Percentiles rank a stretch among this genome's conserved stretches.
phyloP scores from a whole-genome alignment of 2,329 filamentous ascomycete genomes.

The Aspergillus chevalieri region DNA sequence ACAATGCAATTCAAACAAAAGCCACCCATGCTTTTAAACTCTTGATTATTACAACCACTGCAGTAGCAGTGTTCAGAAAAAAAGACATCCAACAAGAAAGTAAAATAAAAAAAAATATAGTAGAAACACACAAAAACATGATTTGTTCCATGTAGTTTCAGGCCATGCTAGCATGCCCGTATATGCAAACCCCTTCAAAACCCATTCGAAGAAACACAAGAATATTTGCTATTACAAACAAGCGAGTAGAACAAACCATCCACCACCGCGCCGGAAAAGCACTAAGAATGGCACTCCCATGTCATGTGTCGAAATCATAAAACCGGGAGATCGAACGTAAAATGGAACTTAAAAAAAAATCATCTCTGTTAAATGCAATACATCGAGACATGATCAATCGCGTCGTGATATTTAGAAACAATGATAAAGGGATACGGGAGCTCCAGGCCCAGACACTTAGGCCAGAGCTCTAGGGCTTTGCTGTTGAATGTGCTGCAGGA shows the following conservation, averaged over 20 bases:
- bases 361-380: conserved; percentile 15
- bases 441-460: conserved; percentile 13
- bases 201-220: conserved; percentile 19
- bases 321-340: conserved; percentile 2
- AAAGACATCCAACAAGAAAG: conserved; percentile 18
- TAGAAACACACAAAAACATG: conserved; percentile 9
- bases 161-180: conserved; percentile 19
- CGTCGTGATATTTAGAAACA: conserved; percentile 13
- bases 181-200: conserved; percentile 20
- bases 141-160: conserved; percentile 13
- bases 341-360: conserved; percentile 5
- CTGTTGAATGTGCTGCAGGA: conserved; percentile 42
- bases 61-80: conserved; percentile 13
- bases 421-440: conserved; percentile 3
- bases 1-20: conserved; percentile 11
- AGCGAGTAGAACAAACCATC: conserved; percentile 12
- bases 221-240: conserved; percentile 9
- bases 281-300: conserved; percentile 14
- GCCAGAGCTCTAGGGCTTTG: conserved; percentile 41
- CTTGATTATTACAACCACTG: conserved; percentile 32
- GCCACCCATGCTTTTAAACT: conserved; percentile 30
- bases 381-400: conserved; percentile 17
- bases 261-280: conserved; percentile 15
- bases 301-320: conserved; percentile 15
- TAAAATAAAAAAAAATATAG: conserved; percentile 14